These are phyloP conservation scores for Metschnikowia borealis DNA, from an alignment of 805 yeast genomes.

Conservation along the genomic window DNA sequence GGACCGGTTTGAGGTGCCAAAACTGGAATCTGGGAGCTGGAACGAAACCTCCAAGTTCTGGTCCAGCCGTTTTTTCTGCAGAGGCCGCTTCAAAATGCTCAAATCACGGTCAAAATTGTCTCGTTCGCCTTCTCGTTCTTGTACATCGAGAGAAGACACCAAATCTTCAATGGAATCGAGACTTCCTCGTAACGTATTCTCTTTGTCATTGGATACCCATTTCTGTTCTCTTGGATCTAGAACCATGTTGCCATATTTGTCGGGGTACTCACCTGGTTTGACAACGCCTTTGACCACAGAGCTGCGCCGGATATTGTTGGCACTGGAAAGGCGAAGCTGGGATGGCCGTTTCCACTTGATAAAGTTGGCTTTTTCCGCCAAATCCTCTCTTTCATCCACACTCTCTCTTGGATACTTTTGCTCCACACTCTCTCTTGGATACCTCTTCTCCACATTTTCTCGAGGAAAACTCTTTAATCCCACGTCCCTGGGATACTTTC, in stretches of 20 bases:
- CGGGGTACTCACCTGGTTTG: constrained; percentile 34
- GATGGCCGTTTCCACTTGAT: constrained; percentile 38
- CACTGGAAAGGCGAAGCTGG: constrained; percentile 26
- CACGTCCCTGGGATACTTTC: constrained; percentile 2
- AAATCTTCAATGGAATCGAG: constrained; percentile 40
- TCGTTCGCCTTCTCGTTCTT: background rate
- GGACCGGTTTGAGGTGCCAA: background rate
- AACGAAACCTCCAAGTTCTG: constrained; percentile 37
- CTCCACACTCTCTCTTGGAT: background rate
- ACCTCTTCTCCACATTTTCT: background rate
- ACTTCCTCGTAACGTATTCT: constrained; percentile 22
- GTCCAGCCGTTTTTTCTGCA: background rate
- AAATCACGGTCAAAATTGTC: background rate
- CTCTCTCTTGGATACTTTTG: background rate
- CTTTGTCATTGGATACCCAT: constrained; percentile 29
- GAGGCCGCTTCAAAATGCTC: constrained; percentile 9
- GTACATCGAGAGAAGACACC: background rate
- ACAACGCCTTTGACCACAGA: constrained; percentile 27
- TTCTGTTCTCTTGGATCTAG: constrained; percentile 27
- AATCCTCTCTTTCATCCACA: background rate
- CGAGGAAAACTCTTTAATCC: background rate
- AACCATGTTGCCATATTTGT: constrained; percentile 33
- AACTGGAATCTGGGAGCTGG: constrained; percentile 30
- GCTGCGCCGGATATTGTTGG: constrained; percentile 2
- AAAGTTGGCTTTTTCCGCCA: constrained; percentile 6